A percentile compares a stretch with the other conserved stretches of the same genome.
Conservation (phyloP, 129 eudicot genomes). For the Gnaphalium uliginosum region DNA sequence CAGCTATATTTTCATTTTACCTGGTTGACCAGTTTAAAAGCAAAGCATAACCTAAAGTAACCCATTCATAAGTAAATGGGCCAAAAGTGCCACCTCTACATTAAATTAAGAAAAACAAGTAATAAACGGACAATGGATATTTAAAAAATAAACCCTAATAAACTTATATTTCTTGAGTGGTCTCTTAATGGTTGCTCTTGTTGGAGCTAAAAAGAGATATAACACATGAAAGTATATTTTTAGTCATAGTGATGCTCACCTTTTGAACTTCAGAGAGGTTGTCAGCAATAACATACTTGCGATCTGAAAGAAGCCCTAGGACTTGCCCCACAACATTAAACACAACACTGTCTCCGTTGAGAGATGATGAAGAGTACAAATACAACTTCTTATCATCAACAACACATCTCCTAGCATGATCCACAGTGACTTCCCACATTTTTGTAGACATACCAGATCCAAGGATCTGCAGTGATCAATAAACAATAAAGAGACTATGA, state of each 20-base stretch:
- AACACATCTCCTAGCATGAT: constrained; percentile 81
- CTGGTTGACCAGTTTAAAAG: background rate
- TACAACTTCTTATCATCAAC: constrained; percentile 64
- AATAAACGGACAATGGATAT: background rate
- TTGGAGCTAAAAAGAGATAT: constrained; percentile 8
- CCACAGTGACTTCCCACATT: constrained; percentile 85
- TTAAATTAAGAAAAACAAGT: background rate
- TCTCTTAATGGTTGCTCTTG: background rate
- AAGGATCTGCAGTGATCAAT: constrained; percentile 56
- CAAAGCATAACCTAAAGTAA: background rate
- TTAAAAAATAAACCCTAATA: background rate
- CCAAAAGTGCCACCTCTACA: background rate
- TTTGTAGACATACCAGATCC: constrained; percentile 92
- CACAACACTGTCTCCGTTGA: constrained; percentile 58
- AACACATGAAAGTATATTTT: background rate
- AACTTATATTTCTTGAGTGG: constrained; percentile 4
- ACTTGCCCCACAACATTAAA: constrained; percentile 82
- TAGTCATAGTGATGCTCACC: constrained; percentile 35
- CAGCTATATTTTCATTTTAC: background rate
- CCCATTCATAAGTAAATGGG: too few species aligned
- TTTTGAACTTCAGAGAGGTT: constrained; percentile 62
- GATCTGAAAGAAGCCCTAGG: constrained; percentile 59
- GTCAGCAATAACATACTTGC: constrained; percentile 49
- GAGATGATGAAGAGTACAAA: constrained; percentile 52
- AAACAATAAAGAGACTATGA: background rate